phyloP scores from a whole-genome alignment of 169 alveolate species.

The Theileria parva region DNA sequence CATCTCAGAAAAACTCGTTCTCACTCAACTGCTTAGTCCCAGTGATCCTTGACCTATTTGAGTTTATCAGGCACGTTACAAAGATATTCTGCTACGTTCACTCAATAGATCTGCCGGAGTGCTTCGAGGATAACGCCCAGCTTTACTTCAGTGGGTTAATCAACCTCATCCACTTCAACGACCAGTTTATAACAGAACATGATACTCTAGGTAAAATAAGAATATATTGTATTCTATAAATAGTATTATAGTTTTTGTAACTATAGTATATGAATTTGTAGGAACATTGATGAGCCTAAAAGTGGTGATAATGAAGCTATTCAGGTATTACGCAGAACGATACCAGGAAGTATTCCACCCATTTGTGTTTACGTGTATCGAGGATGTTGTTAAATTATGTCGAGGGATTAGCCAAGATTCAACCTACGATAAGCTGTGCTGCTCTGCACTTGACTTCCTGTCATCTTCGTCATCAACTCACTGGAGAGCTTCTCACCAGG shows the following conservation, averaged over 20 bases:
- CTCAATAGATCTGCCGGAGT: conserved; percentile 62
- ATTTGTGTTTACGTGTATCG: conserved; percentile 55
- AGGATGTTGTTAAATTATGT: conserved; percentile 49
- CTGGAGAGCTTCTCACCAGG: conserved; percentile 44
- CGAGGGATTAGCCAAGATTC: conserved; percentile 30
- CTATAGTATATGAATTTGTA: neutral
- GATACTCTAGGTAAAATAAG: conserved; percentile 32
- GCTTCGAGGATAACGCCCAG: conserved; percentile 56
- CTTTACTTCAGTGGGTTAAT: conserved; percentile 58
- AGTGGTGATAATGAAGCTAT: conserved; percentile 44
- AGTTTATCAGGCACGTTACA: conserved; percentile 39
- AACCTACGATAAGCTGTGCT: conserved; percentile 48
- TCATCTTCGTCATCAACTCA: conserved; percentile 56
- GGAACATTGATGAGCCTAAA: conserved; percentile 35
- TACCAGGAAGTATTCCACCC: conserved; percentile 66
- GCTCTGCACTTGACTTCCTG: conserved; percentile 58
- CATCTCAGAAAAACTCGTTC: neutral
- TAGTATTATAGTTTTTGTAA: neutral
- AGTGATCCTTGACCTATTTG: conserved; percentile 46
- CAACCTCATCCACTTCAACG: conserved; percentile 36
- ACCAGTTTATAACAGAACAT: conserved; percentile 22
- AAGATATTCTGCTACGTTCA: conserved; percentile 55
- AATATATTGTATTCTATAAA: neutral
- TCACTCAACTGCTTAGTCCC: conserved; percentile 7
- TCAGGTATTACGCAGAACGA: conserved; percentile 64